Evolutionary conservation across 345 rosid species (phyloP), one percentile per base, ranked within the genome.

Genomic region (Lumnitzera racemosa): DNA sequence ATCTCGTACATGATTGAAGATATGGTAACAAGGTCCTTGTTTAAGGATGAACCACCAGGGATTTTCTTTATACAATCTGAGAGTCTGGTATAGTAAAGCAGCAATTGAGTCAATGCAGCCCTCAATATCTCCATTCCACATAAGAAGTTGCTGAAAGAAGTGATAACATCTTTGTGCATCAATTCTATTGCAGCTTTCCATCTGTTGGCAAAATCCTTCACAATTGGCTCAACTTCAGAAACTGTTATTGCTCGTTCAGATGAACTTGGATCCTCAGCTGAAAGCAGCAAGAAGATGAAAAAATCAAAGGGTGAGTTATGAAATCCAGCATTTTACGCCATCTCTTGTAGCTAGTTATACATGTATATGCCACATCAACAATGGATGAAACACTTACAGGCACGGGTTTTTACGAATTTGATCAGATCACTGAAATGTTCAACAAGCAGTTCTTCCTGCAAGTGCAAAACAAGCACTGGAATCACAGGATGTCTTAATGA

Each of bases 121-220:
- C 88, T 83, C 78, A 94, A 62, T 64, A 94, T 94, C 73, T 94
- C 96, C 99, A 88, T 94, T 24, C 97, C 99, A 13, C 97, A 86
- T 74, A 90, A 70, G 76, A 86, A 94, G 80, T 88, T 94, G 74
- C 99, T 90, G 76, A 94, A 94, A n/a, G 96, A 90, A 10, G 99
- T 94, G 55, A 94, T 90, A 43, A 94, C 95, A 47, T 94, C 99
- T 80, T 90, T 90, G 85, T 94, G 92, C 99, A 94, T 94, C 74
- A 94, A 67, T 68, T 94, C 97, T 57, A 94, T 94, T 1, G 92
- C 95, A 13, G 90, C 81, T 67, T 86, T 90, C 99, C 97, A 94
- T 59, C 97, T 74, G 80, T 88, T 84, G 0, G 73, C 90, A 61
- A 94, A 94, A 72, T 94, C 97, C 51, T 83, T 94, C 51, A 90